A percentile compares a stretch with the other conserved stretches of the same genome.
Evolutionary conservation across 352 stramenopile species (phyloP).

Genomic region (Aphanomyces cochlioides): DNA sequence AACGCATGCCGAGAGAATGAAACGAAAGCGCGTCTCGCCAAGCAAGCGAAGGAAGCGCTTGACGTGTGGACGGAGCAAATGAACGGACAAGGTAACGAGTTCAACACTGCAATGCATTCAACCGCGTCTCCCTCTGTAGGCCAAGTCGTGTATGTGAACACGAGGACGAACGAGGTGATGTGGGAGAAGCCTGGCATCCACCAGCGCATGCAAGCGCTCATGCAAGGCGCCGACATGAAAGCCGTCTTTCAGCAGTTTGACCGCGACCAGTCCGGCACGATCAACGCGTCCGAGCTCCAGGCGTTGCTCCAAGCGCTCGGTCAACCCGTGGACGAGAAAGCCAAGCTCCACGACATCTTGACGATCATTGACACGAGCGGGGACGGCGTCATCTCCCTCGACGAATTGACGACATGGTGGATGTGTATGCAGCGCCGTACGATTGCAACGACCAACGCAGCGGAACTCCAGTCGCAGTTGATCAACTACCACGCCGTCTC

Average conservation of each 20-base stretch:
- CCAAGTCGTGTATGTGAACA: slow-evolving; percentile 17
- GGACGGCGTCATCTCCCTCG: slow-evolving; percentile 51
- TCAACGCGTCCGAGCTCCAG: slow-evolving; percentile 53
- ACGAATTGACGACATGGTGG: slow-evolving; percentile 71
- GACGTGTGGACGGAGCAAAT: slow-evolving; percentile 19
- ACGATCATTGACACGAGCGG: slow-evolving; percentile 57
- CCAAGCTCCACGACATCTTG: slow-evolving; percentile 54
- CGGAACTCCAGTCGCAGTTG: slow-evolving; percentile 15
- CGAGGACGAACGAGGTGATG: slow-evolving; percentile 26
- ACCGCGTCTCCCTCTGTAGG: not conserved
- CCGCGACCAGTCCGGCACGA: slow-evolving; percentile 43
- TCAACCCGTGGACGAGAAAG: slow-evolving; percentile 39
- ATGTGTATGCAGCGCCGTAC: slow-evolving; percentile 32
- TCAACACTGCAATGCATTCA: not conserved
- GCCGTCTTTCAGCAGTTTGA: slow-evolving; percentile 62
- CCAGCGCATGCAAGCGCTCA: slow-evolving; percentile 16
- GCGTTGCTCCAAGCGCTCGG: slow-evolving; percentile 48
- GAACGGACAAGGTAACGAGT: slow-evolving; percentile 5
- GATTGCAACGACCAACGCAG: slow-evolving; percentile 17
- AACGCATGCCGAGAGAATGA: slow-evolving; percentile 12
- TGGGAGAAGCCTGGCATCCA: slow-evolving; percentile 31
- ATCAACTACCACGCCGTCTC: slow-evolving; percentile 26
- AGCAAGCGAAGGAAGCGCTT: slow-evolving; percentile 21
- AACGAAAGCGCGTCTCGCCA: not conserved
- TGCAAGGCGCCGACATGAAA: slow-evolving; percentile 37